A percentile compares a stretch with the other conserved stretches of the same genome.
phyloP scores from a whole-genome alignment of 164 flowering plant genomes.

The Malania oleifera region DNA sequence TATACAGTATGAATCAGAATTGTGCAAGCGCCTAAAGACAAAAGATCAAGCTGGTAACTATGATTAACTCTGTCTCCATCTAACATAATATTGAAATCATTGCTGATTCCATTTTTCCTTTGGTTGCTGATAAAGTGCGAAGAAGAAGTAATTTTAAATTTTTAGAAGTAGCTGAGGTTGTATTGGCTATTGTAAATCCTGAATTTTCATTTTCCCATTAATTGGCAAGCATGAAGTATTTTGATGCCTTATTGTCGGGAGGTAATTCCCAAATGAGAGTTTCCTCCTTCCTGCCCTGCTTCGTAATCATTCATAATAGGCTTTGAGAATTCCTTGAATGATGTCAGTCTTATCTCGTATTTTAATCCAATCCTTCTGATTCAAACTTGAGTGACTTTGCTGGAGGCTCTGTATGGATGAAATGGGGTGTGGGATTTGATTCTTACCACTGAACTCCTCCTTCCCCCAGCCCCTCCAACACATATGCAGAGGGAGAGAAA shows the following conservation, averaged over 20 bases:
- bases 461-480: too few relatives aligned
- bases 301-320: too few relatives aligned
- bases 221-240: background rate
- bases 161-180: background rate
- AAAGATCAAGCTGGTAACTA: conserved; percentile 63
- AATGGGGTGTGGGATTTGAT: too few relatives aligned
- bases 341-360: too few relatives aligned
- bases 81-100: background rate
- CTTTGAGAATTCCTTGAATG: too few relatives aligned
- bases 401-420: too few relatives aligned
- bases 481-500: too few relatives aligned
- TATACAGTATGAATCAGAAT: conserved; percentile 64
- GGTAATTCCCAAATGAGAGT: background rate
- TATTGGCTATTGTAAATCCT: background rate
- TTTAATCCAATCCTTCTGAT: too few relatives aligned
- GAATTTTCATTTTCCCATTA: background rate
- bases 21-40: conserved; percentile 70
- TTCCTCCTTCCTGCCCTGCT: background rate
- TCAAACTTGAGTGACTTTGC: too few relatives aligned
- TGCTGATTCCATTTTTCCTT: background rate
- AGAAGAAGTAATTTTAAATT: background rate
- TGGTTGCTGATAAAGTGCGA: background rate
- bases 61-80: background rate
- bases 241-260: background rate
- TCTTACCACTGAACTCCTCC: too few relatives aligned